A percentile compares a stretch with the other conserved stretches of the same genome.
Conservation (phyloP, 805 yeast genomes). For the Saccharomycopsis fibuligera region DNA sequence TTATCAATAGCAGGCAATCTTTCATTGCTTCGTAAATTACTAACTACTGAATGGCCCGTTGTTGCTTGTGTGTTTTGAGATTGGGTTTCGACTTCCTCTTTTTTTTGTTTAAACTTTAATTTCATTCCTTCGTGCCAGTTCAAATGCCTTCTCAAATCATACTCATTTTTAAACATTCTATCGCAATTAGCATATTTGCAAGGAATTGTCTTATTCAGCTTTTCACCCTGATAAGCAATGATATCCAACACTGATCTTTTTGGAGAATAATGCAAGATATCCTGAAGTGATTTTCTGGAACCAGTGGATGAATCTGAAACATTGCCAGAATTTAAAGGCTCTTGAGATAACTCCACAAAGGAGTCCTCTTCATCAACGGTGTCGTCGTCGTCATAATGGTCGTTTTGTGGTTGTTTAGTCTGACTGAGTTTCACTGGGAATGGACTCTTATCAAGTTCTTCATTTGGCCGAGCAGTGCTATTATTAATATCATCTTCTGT, state of each 20-base stretch:
- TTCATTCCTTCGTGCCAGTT: conserved; percentile 37
- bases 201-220: conserved; percentile 25
- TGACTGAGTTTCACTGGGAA: no score
- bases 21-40: no score
- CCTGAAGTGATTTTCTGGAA: neutral
- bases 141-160: conserved; percentile 41
- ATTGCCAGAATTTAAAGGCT: neutral
- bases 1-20: no score
- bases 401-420: no score
- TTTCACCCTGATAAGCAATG: conserved; percentile 6
- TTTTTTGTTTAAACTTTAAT: no score
- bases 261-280: neutral
- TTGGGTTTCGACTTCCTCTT: no score
- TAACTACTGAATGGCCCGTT: no score
- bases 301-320: neutral
- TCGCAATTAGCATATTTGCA: conserved; percentile 40
- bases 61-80: no score
- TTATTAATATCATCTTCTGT: neutral
- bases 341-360: no score
- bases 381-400: neutral
- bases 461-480: neutral
- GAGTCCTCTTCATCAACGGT: neutral
- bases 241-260: conserved; percentile 4
- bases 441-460: no score
- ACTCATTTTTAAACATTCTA: conserved; percentile 35